These are phyloP conservation scores for Debaryomyces hansenii DNA, from an alignment of 805 yeast genomes.

Conservation along the genomic window DNA sequence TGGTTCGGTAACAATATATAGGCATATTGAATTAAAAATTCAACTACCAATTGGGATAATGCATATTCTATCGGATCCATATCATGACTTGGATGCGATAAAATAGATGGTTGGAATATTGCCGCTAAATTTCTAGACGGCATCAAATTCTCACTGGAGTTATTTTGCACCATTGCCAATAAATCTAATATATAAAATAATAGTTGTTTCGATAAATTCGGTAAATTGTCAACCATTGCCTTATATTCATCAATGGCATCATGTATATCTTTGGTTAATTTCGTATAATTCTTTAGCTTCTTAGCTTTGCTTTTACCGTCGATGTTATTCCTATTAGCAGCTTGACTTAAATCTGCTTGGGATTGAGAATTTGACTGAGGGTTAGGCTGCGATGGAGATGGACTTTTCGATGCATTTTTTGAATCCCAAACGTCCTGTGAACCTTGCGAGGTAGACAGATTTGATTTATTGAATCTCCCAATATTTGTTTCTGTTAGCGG, in stretches of 20 bases:
- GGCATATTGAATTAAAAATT: slow-evolving; percentile 84
- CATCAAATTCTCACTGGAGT: slow-evolving; percentile 81
- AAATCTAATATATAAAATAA: slow-evolving; percentile 85
- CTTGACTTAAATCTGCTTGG: slow-evolving; percentile 2
- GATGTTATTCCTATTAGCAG: neutral
- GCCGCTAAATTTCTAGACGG: slow-evolving; percentile 92
- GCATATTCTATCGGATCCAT: slow-evolving; percentile 91
- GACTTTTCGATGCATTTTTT: neutral
- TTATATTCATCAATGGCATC: slow-evolving; percentile 74
- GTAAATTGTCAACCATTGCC: slow-evolving; percentile 62
- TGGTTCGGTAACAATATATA: slow-evolving; percentile 68
- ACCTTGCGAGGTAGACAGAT: slow-evolving; percentile 5
- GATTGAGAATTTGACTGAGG: slow-evolving; percentile 1
- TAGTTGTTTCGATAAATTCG: slow-evolving; percentile 76
- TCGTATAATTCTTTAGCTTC: slow-evolving; percentile 52
- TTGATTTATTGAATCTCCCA: slow-evolving; percentile 24
- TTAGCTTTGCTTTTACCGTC: slow-evolving; percentile 9
- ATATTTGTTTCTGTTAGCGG: slow-evolving; percentile 34
- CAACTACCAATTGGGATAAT: slow-evolving; percentile 79
- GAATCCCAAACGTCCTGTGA: neutral
- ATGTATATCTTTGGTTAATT: slow-evolving; percentile 61
- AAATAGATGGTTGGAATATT: slow-evolving; percentile 93
- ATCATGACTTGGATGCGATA: slow-evolving; percentile 91
- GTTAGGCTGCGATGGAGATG: neutral
- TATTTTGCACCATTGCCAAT: slow-evolving; percentile 78